Base-by-base conservation (phyloP, 2,329 filamentous ascomycete species). In the Plenodomus biglobosus region DNA sequence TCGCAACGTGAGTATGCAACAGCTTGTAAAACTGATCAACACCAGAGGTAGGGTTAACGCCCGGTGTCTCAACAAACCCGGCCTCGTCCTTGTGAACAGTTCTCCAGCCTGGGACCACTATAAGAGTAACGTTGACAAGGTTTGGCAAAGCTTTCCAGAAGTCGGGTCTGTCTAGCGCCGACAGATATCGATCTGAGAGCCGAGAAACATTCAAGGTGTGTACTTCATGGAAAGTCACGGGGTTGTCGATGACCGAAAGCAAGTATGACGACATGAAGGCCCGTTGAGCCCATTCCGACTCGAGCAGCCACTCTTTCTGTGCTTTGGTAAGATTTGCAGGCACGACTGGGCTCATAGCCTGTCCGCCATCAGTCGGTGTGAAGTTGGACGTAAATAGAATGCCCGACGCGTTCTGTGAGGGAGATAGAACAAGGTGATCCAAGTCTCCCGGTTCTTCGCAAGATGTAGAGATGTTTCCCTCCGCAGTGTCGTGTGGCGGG, bases 181-280 rank as follows among this genome's bases (percentile, higher is more conserved):
- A 68, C 7, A 89, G 59, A 50, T 86, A 80, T 16, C 80, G 76
- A 62, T 82, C 84, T 1, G 86, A 85, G 13, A 89, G 74, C 44
- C 84, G 83, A 41, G 85, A 80, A 42, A 90, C 78, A 27, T 80
- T 85, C 36, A 90, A 65, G 5, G 78, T 82, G 18, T 78, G 80
- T 37, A 89, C 75, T 5, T 75, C 69, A 7, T 62, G 50, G 55
- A 88, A 86, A 1, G 74, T 77, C 4, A 61, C 55, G 3, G 74
- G 73, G 50, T 85, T 86, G 59, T 87, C 83, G 19, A 84, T 80
- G 37, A 88, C 68, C 1, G 83, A 80, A 40, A 87, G 79, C 55
- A 84, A 79, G 56, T 85, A 88, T 1, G 85, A 86, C 40, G 85
- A 81, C 39, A 88, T 75, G 63, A 88, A 85, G 16, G 85, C 85